Conservation (phyloP, 345 rosid species). For the Eucalyptus pauciflora region DNA sequence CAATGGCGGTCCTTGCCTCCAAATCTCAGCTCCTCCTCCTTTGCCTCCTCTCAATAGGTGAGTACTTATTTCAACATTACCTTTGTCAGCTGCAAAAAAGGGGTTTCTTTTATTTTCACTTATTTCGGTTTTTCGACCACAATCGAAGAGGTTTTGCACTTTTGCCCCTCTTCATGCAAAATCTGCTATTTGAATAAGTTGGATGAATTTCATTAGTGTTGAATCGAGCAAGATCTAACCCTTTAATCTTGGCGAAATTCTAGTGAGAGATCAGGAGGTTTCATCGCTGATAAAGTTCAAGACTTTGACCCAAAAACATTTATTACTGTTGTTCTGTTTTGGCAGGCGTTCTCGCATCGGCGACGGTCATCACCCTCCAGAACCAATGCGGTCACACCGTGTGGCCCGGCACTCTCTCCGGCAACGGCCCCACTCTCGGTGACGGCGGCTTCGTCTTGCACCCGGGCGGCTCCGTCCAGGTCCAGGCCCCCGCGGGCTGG, state of each 20-base stretch:
- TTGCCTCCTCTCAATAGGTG: conserved; percentile 9
- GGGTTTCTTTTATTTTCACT: neutral
- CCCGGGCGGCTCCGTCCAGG: conserved; percentile 34
- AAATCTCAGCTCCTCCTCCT: conserved; percentile 1
- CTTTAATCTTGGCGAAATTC: neutral
- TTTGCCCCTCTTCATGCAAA: neutral
- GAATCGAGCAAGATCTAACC: neutral
- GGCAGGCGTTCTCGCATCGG: conserved; percentile 15
- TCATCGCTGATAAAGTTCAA: neutral
- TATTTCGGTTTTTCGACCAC: neutral
- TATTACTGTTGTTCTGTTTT: neutral
- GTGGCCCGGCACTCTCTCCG: conserved; percentile 88
- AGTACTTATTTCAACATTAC: neutral
- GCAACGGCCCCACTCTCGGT: conserved; percentile 47
- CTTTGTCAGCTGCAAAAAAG: neutral
- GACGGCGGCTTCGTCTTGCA: conserved; percentile 56
- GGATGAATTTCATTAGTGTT: neutral
- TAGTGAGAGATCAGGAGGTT: neutral
- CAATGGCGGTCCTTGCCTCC: neutral
- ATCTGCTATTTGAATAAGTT: neutral
- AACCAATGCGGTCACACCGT: conserved; percentile 63
- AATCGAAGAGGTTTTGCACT: neutral
- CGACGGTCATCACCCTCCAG: conserved; percentile 53
- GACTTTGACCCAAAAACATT: neutral
- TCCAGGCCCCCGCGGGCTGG: conserved; percentile 69